Conservation (phyloP, 202 grass and related monocot species). For the Miscanthus sacchariflorus region DNA sequence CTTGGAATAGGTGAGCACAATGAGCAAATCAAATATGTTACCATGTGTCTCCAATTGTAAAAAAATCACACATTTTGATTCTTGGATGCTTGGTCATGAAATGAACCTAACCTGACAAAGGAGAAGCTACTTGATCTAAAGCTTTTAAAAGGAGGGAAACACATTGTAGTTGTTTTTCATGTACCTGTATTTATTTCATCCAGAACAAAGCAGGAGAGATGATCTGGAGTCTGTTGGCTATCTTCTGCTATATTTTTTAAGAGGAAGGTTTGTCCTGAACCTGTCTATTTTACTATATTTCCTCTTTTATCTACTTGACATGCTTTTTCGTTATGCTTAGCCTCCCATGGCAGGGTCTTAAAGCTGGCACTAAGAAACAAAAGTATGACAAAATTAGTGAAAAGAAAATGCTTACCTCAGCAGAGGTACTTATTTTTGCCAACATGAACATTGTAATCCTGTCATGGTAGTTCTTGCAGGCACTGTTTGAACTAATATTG, state of each 20-base stretch:
- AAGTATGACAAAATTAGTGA: conserved; percentile 98
- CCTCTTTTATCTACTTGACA: conserved; percentile 31
- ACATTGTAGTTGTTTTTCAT: conserved; percentile 23
- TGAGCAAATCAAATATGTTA: conserved; percentile 13
- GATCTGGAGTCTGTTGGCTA: conserved; percentile 98
- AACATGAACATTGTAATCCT: conserved; percentile 39
- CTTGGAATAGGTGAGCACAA: conserved; percentile 85
- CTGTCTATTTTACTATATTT: conserved; percentile 44
- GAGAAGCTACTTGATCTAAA: conserved; percentile 11
- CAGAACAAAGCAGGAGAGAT: conserved; percentile 99
- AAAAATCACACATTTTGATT: conserved; percentile 14
- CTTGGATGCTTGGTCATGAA: conserved; percentile 19
- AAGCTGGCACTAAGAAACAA: conserved; percentile 98
- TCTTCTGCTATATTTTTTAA: conserved; percentile 95
- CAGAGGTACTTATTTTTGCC: conserved; percentile 69
- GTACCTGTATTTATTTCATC: conserved; percentile 27
- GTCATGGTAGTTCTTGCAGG: conserved; percentile 22
- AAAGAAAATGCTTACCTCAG: conserved; percentile 98
- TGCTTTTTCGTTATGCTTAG: conserved; percentile 62
- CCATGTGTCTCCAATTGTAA: conserved; percentile 5
- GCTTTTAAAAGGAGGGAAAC: neutral
- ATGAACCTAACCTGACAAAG: conserved; percentile 19
- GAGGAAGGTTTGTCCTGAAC: conserved; percentile 80
- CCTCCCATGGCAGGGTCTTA: conserved; percentile 96
- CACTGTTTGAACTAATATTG: conserved; percentile 44